Evolutionary conservation across 805 yeast genomes (phyloP), one percentile per base, ranked within the genome.

Genomic region (Hermanozyma aechmeae): DNA sequence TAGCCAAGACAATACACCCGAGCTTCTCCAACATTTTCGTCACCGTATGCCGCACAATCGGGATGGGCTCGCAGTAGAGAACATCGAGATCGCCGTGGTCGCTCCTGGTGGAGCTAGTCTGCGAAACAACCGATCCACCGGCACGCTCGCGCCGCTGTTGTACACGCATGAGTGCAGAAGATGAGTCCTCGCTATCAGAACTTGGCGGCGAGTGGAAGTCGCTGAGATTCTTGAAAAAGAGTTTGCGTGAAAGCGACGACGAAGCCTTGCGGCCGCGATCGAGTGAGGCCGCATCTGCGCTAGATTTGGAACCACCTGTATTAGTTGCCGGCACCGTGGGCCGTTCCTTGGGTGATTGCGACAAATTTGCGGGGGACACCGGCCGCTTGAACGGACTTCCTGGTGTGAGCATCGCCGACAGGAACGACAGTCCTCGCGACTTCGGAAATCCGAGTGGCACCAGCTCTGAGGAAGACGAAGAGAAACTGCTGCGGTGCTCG

Each of bases 11-110:
- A 9, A 78, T 73, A 56, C 95, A 85, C 1, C 93, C 94, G 15
- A 76, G 48, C 29, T 67, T 64, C 35, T 74, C 83, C 33, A 89
- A 58, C 37, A 77, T 65, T 34, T 68, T 71, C 24, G 74, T 68
- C 16, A 79, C 68, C 10, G 83, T 65, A 44, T 72, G 82, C 27
- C 94, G 57, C 40, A 83, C 77, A 32, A 79, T 79, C 0, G 95
- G 92, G 35, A 83, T 82, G 2, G 92, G 85, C 44, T 85, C 95
- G 53, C 96, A 86, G 10, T 85, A 61, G 26, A 89, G 58, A 4
- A 86, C 76, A 48, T 83, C 87, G 40, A 81, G 51, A 20, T 62
- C 65, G 31, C 4, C 6, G 5, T 24, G 13, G n/a, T 28, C 21
- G 15, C 16, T 24, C 22, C 23, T 23, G 31, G 6, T 18, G 17